These are phyloP conservation scores for Cystoderma amianthinum DNA, from an alignment of 768 basidiomycete genomes.

Conservation along the genomic window DNA sequence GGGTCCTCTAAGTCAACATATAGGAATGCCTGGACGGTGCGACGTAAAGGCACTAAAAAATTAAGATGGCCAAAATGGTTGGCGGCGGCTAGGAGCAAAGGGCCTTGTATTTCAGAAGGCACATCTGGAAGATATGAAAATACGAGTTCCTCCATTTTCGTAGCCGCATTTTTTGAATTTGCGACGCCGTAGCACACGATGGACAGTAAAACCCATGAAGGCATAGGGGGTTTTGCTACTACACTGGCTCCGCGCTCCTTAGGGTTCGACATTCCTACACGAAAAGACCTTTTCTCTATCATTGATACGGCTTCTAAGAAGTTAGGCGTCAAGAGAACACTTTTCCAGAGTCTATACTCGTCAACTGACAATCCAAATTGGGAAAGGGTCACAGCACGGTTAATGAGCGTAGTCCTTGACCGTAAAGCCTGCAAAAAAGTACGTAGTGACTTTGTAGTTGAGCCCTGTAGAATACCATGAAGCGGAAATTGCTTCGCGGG, in stretches of 20 bases:
- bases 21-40: conserved; percentile 35
- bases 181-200: conserved; percentile 39
- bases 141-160: conserved; percentile 34
- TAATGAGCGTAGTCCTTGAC: conserved; percentile 12
- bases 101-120: conserved; percentile 25
- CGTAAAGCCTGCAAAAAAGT: conserved; percentile 24
- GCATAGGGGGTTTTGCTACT: conserved; percentile 14
- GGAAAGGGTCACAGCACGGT: conserved; percentile 21
- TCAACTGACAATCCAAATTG: conserved; percentile 22
- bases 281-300: conserved; percentile 5
- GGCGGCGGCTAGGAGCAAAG: conserved; percentile 38
- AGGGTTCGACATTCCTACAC: background rate
- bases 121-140: conserved; percentile 26
- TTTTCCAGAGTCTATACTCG: conserved; percentile 33
- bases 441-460: background rate
- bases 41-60: conserved; percentile 37
- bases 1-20: conserved; percentile 17
- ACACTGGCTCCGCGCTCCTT: background rate
- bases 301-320: conserved; percentile 21
- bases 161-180: conserved; percentile 36
- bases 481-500: conserved; percentile 26
- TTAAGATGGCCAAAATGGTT: conserved; percentile 44
- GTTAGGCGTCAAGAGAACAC: conserved; percentile 23
- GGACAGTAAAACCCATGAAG: conserved; percentile 51
- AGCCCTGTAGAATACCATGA: background rate